Base-by-base conservation (phyloP, 2,329 filamentous ascomycete species). In the Exophiala bonariae region DNA sequence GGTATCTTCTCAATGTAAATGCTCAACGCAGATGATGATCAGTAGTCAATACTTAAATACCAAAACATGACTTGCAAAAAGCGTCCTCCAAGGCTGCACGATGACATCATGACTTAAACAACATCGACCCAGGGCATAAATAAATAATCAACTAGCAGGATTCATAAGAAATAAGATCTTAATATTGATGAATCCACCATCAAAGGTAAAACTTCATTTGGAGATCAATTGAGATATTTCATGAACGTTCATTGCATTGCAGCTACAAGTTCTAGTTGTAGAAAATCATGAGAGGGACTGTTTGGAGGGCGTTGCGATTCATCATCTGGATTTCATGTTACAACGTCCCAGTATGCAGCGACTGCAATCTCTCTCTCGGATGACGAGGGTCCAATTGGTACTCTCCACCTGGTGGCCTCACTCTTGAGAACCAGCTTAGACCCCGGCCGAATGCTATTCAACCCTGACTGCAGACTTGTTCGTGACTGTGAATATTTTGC, bases 311-410 rank as follows among this genome's bases (percentile, higher is more conserved):
- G n/a, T n/a, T n/a, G n/a, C n/a, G n/a, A n/a, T n/a, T n/a, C n/a
- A n/a, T n/a, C n/a, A n/a, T n/a, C n/a, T n/a, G n/a, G 32, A 34
- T 18, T 34, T 7, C 32, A 34, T 7, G 28, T 31, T 18, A 41
- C 7, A 28, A 47, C 33, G 18, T 55, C 52, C 52, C 52, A 55
- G 14, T 47, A 47, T 18, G 49, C 52, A 32, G 45, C 49, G 6
- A 55, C 52, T 14, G 28, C 11, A 26, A 26, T 33, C 13, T 47
- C 16, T 9, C 26, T 20, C 6, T 20, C 16, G 11, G 36, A 13
- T 11, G 14, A 34, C 16, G 30, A 22, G 11, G 28, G 14, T 5
- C 19, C 33, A n/a, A 51, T 14, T 14, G 43, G 35, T 3, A 54
- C 28, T 10, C 28, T 7, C 52, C 52, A 55, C 31, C 30, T 55